Evolutionary conservation across 345 rosid species (phyloP), one percentile per base, ranked within the genome.

Genomic region (Psidium guajava): DNA sequence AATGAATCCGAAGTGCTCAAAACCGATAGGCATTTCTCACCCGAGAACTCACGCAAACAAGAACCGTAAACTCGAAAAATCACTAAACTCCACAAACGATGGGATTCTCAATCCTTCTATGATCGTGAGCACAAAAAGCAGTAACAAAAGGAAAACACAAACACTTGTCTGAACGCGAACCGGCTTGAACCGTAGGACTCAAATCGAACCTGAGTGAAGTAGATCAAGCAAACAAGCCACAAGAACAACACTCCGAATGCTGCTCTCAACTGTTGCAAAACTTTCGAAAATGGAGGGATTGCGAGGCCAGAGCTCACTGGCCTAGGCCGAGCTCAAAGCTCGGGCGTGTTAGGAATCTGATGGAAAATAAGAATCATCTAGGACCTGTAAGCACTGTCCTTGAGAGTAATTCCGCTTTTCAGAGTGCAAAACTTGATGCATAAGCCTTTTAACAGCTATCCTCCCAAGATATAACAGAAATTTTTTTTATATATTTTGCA

Each of bases 161-260:
- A 2, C 58, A 53, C 49, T 0, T 56, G 25, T 54, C 75, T 6
- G 32, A 56, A 57, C 54, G 57, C 11, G 86, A 64, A 54, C 22
- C 53, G 47, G 49, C 69, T 7, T 56, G 52, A 82, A 8, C 12
- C 69, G 18, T 24, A 81, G 28, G 83, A 81, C 12, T 64, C 61
- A 83, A 36, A 47, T 25, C 53, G 57, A 16, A 91, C 98, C 98
- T 97, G 99, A 24, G 98, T 95, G 90, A 95, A 97, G 90, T 97
- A 95, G 85, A 97, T 92, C 91, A 95, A 91, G 89, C 98, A 97
- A 86, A 97, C 88, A 36, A 97, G 95, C 99, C 98, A 97, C 50
- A 95, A 82, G 93, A 97, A 97, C 27, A 98, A 88, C 87, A 92
- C 85, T 7, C 98, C 98, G 69, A 95, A 95, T 81, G 94, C 93